phyloP scores from a whole-genome alignment of 78 protist species.

The Protostelium mycophagum region DNA sequence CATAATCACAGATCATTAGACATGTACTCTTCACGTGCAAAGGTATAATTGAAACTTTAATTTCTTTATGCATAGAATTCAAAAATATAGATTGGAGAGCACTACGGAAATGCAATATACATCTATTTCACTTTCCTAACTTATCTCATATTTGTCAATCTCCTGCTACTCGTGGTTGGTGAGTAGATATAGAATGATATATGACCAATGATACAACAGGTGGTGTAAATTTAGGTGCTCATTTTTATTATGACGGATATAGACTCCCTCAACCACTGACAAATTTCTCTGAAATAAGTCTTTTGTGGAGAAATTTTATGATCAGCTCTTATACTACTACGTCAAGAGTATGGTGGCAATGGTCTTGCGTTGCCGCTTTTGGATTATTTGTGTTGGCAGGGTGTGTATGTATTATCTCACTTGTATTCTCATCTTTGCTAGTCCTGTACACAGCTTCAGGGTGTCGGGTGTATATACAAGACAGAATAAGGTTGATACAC shows the following conservation, averaged over 20 bases:
- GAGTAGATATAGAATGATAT: neutral
- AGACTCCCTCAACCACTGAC: neutral
- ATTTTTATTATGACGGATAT: neutral
- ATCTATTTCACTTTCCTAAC: neutral
- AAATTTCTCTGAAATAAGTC: neutral
- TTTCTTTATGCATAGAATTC: neutral
- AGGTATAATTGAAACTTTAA: neutral
- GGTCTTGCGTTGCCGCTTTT: neutral
- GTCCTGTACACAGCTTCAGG: neutral
- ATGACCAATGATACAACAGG: neutral
- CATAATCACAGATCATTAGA: neutral
- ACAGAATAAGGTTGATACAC: neutral
- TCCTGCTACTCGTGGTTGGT: neutral
- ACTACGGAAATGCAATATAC: neutral
- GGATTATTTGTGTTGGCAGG: neutral
- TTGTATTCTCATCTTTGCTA: neutral
- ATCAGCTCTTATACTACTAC: neutral
- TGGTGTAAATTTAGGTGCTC: neutral
- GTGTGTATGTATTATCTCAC: neutral
- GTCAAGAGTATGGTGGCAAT: neutral
- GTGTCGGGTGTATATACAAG: neutral
- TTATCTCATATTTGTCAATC: neutral
- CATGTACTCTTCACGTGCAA: neutral
- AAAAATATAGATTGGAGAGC: neutral
- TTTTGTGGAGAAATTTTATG: neutral